Base-by-base conservation (phyloP, 257 asterid genomes). In the Ballota nigra region DNA sequence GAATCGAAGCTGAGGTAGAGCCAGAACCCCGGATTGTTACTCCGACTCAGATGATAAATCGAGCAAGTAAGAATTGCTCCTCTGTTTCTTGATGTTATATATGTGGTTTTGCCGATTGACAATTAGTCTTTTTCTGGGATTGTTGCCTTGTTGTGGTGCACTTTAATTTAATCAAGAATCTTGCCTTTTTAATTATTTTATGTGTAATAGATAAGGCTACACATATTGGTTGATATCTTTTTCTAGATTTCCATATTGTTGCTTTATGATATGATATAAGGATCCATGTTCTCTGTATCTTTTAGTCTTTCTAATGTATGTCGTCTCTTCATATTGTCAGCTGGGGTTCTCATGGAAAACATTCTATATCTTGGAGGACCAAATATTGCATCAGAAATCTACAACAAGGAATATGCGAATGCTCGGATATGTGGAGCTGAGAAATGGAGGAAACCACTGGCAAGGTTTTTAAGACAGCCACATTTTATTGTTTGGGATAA, bases 401-500 rank as follows among this genome's bases (percentile, higher is more conserved):
- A 92, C 88, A 89, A 92, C 77, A 86, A 82, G 76, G 97, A 92
- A 77, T 92, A 92, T 31, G 96, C 96, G 11, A 92, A 92, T 86
- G 97, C 97, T 65, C 87, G 96, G 22, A 86, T 92, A 49, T 92
- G 96, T 76, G 96, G 97, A 75, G 86, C 90, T 63, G 96, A 92
- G 77, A 91, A 89, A 75, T 92, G 97, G 97, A 84, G 96, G 79
- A 87, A 84, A 83, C 85, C 96, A 55, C 82, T 92, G 8, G 96
- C 97, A 3, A 86, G 80, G 72, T 92, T 92, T 81, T 83, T 92
- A 75, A 86, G 96, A 70, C 96, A 89, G 82, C 96, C 97, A 15
- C 97, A 92, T 83, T 92, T 92, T 79, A 87, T 87, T 66, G 96
- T 92, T 70, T 92, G 96, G 96, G 97, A 92, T 71, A 92, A 92